Conservation (phyloP, 352 stramenopile species). For the Hyaloperonospora brassicae region DNA sequence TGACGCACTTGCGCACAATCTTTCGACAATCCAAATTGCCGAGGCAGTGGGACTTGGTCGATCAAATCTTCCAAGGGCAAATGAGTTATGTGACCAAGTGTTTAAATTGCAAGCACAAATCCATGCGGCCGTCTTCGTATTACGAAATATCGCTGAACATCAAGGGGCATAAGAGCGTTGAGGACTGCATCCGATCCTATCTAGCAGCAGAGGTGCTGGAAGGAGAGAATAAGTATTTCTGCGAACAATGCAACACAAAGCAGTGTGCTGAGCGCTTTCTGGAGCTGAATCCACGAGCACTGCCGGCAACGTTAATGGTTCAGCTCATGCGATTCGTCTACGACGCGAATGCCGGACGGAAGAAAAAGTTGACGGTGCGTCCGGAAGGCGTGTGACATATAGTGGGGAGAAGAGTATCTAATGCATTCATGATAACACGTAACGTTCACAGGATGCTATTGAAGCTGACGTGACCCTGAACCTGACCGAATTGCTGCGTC, state of each 20-base stretch:
- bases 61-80: conserved; percentile 70
- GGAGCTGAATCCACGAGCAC: conserved; percentile 40
- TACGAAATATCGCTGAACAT: conserved; percentile 86
- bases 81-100: conserved; percentile 85
- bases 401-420: not conserved
- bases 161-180: conserved; percentile 66
- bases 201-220: conserved; percentile 65
- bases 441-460: conserved; percentile 59
- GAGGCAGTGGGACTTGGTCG: conserved; percentile 56
- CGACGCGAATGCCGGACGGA: conserved; percentile 55
- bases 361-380: conserved; percentile 81
- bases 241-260: conserved; percentile 64
- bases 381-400: not conserved
- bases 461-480: conserved; percentile 73
- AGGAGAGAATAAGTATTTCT: conserved; percentile 86
- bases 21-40: conserved; percentile 55
- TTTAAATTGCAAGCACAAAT: conserved; percentile 57
- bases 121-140: conserved; percentile 56
- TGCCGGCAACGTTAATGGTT: conserved; percentile 67
- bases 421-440: not conserved
- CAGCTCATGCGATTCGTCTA: conserved; percentile 86
- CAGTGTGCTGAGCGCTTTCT: conserved; percentile 69
- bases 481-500: conserved; percentile 55
- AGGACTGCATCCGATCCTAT: conserved; percentile 67
- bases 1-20: conserved; percentile 70